A percentile compares a stretch with the other conserved stretches of the same genome.
Evolutionary conservation across 108 stramenopile species (phyloP).

Genomic region (Fragilaria crotonensis): DNA sequence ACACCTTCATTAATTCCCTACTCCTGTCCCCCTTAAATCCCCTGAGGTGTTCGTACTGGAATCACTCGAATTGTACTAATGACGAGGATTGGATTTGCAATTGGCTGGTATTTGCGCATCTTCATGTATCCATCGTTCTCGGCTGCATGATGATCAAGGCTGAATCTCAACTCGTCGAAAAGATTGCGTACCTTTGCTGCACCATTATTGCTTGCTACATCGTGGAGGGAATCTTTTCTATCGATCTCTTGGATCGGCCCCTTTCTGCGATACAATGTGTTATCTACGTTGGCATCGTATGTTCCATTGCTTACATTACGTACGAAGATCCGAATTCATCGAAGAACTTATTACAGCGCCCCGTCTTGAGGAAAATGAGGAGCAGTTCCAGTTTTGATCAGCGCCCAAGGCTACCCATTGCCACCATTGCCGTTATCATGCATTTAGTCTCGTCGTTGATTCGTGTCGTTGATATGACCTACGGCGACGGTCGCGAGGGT

Average conservation of each 20-base stretch:
- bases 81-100: conserved; percentile 3
- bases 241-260: neutral
- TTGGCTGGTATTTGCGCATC: neutral
- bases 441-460: neutral
- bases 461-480: conserved; percentile 3
- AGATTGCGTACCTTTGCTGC: neutral
- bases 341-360: neutral
- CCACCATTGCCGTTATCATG: neutral
- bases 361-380: neutral
- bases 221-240: neutral
- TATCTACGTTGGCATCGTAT: neutral
- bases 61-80: neutral
- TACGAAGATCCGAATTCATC: neutral
- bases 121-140: neutral
- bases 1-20: neutral
- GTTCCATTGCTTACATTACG: neutral
- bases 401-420: neutral
- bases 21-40: neutral
- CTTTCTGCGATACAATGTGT: neutral
- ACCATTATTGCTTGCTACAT: neutral
- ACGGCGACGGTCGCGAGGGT: neutral
- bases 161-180: neutral
- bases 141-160: conserved; percentile 1
- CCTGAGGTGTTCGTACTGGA: neutral
- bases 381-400: neutral